Percentiles rank a stretch among this genome's conserved stretches.
phyloP scores from a whole-genome alignment of 345 rosid genomes.

The Noccaea caerulescens region DNA sequence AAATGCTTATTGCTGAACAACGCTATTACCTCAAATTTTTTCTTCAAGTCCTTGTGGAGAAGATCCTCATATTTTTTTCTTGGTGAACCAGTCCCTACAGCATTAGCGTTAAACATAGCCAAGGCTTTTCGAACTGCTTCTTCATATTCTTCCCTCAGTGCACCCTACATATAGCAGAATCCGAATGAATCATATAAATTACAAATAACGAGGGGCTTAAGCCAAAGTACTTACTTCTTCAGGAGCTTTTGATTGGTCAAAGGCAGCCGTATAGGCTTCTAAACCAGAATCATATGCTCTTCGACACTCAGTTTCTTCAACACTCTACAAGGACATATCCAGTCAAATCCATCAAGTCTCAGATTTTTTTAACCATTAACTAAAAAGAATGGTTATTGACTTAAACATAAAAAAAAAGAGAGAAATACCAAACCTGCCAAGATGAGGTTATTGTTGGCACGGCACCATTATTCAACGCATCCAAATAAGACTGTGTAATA shows the following conservation, averaged over 20 bases:
- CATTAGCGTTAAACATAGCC: conserved; percentile 67
- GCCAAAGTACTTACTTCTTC: conserved; percentile 70
- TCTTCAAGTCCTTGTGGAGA: conserved; percentile 79
- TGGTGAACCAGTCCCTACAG: conserved; percentile 82
- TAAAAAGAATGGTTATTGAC: not conserved
- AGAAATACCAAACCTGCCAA: conserved; percentile 79
- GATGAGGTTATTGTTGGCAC: conserved; percentile 97
- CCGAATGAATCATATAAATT: conserved; percentile 39
- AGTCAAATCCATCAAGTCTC: not conserved
- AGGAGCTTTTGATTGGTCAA: conserved; percentile 75
- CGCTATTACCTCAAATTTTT: conserved; percentile 77
- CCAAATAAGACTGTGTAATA: conserved; percentile 83
- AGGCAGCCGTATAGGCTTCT: conserved; percentile 66
- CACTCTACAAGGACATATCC: conserved; percentile 63
- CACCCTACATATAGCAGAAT: conserved; percentile 56
- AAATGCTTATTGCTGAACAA: not conserved
- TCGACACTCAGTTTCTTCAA: conserved; percentile 97
- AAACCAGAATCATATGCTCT: conserved; percentile 85
- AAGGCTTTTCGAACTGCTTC: conserved; percentile 76
- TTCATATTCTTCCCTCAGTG: conserved; percentile 88
- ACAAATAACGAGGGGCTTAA: conserved; percentile 7
- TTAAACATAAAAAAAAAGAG: conserved; percentile 8
- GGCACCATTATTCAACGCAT: conserved; percentile 96
- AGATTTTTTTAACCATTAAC: not conserved
- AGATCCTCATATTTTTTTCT: conserved; percentile 86